phyloP scores from a whole-genome alignment of 2,329 filamentous ascomycete genomes.

The Aspergillus sp. region DNA sequence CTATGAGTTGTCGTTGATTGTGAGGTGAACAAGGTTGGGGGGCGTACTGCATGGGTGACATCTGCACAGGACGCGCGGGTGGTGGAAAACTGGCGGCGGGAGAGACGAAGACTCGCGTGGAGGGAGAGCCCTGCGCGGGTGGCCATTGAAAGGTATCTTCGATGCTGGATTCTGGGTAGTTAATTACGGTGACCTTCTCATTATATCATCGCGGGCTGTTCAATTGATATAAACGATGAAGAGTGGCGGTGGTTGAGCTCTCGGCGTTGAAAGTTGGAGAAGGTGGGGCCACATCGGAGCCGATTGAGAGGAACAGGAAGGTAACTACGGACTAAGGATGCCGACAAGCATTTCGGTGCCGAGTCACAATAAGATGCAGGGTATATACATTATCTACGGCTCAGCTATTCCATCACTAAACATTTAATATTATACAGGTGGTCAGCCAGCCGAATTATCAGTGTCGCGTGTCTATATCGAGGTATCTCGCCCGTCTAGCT shows the following conservation, averaged over 20 bases:
- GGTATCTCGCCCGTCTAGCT: constrained; percentile 10
- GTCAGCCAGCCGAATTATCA: neutral
- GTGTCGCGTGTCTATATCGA: constrained; percentile 1
- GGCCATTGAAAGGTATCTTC: constrained; percentile 13
- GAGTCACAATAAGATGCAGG: neutral
- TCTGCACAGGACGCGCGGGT: constrained; percentile 48
- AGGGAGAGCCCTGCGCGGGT: constrained; percentile 13
- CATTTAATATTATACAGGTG: constrained; percentile 1
- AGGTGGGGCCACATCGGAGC: constrained; percentile 8
- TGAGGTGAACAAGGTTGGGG: neutral
- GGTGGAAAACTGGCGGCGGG: constrained; percentile 43
- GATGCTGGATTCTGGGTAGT: no score
- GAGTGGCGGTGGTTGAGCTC: neutral
- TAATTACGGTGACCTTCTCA: neutral
- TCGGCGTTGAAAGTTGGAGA: neutral
- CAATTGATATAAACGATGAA: neutral
- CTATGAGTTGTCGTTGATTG: neutral
- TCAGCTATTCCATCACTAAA: neutral
- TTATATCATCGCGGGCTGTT: neutral
- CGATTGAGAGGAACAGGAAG: neutral
- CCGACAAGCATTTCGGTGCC: neutral
- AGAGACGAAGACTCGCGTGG: constrained; percentile 12
- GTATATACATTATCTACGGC: constrained; percentile 4
- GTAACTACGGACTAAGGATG: neutral
- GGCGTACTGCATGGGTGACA: constrained; percentile 60